Conservation (phyloP, 2,329 filamentous ascomycete species). For the Fusarium siculi region DNA sequence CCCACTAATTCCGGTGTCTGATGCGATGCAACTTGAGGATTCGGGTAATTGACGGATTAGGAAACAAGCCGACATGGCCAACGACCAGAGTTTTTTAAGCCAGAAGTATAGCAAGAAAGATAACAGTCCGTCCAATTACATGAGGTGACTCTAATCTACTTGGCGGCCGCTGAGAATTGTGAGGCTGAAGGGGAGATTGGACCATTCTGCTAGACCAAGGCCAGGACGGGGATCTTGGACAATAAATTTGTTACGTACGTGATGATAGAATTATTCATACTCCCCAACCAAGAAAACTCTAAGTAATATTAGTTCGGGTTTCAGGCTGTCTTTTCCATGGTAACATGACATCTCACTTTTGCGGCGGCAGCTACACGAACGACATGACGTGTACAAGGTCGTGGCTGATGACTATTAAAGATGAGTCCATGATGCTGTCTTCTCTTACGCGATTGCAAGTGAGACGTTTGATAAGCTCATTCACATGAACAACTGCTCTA, state of each 20-base stretch:
- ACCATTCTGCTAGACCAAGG: neutral
- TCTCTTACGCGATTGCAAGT: neutral
- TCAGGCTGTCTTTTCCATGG: neutral
- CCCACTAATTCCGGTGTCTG: neutral
- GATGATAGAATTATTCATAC: too few species aligned
- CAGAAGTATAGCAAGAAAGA: neutral
- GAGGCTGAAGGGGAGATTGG: neutral
- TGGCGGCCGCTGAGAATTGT: neutral
- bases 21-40: neutral
- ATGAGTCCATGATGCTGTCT: too few species aligned
- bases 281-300: too few species aligned
- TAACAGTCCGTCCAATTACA: accelerated
- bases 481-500: neutral
- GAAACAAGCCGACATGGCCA: neutral
- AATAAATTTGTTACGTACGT: too few species aligned
- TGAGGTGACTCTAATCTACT: accelerated
- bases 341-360: neutral
- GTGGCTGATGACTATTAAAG: neutral
- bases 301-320: accelerated
- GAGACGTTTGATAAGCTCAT: neutral
- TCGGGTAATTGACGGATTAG: neutral
- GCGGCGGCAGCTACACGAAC: neutral
- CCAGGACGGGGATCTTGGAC: too few species aligned
- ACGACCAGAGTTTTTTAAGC: neutral
- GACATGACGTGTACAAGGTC: neutral